These are phyloP conservation scores for Ormosia emarginata DNA, from an alignment of 306 rosid species.

Conservation along the genomic window DNA sequence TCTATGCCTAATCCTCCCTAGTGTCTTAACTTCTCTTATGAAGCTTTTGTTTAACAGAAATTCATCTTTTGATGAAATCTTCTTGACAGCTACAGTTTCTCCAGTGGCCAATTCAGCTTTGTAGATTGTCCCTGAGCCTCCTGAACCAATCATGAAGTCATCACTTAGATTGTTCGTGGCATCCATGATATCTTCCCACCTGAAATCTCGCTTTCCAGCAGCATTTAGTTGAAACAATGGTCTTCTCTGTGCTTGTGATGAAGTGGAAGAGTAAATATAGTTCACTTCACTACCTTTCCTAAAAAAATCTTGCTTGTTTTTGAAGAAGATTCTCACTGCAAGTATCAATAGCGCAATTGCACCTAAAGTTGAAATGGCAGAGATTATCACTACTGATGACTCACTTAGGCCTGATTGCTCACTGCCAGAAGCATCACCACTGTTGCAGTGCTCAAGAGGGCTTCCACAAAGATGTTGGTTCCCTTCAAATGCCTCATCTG, in stretches of 20 bases:
- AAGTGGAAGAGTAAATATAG: constrained; percentile 63
- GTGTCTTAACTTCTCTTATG: constrained; percentile 75
- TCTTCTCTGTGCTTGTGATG: constrained; percentile 67
- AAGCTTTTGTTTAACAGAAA: constrained; percentile 72
- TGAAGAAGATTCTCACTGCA: constrained; percentile 42
- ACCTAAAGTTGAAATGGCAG: constrained; percentile 63
- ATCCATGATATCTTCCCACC: constrained; percentile 87
- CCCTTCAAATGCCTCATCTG: constrained; percentile 62
- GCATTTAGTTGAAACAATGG: constrained; percentile 59
- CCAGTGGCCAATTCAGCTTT: constrained; percentile 69
- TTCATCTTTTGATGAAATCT: constrained; percentile 73
- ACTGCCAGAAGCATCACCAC: constrained; percentile 8
- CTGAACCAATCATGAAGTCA: constrained; percentile 80
- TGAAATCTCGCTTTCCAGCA: constrained; percentile 55
- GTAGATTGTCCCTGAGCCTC: constrained; percentile 91
- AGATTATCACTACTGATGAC: constrained; percentile 47
- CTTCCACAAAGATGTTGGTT: constrained; percentile 72
- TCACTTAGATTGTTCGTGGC: constrained; percentile 75
- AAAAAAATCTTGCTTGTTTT: constrained; percentile 42
- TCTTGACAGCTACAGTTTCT: constrained; percentile 86
- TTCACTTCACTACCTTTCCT: constrained; percentile 50
- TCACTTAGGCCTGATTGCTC: constrained; percentile 46
- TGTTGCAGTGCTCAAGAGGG: constrained; percentile 54
- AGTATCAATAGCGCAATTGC: constrained; percentile 59
- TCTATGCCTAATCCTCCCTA: constrained; percentile 85